Evolutionary conservation across 1,139 yeast species (phyloP).

Genomic region (Pichia sp.): DNA sequence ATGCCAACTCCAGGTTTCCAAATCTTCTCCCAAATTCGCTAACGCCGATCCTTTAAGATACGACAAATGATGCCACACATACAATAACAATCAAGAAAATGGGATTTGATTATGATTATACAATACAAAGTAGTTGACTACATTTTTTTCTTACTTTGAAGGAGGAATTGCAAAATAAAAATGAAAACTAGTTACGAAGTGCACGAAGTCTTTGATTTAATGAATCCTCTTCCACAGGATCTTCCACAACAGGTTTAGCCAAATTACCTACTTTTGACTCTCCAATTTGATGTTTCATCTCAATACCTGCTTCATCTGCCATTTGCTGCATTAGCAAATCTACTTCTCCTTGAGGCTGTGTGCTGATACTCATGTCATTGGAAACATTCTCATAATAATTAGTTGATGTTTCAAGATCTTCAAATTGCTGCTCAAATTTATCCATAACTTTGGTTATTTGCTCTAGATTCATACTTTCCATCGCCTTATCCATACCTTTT

Average conservation of each 20-base stretch:
- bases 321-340: conserved; percentile 86
- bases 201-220: conserved; percentile 87
- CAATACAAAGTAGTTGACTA: too few relatives aligned
- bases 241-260: conserved; percentile 22
- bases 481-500: conserved; percentile 92
- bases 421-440: conserved; percentile 92
- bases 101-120: too few relatives aligned
- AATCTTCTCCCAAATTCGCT: too few relatives aligned
- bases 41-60: too few relatives aligned
- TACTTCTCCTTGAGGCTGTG: conserved; percentile 93
- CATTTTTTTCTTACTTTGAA: too few relatives aligned
- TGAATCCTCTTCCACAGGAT: conserved; percentile 57
- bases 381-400: conserved; percentile 91
- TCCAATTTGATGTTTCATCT: conserved; percentile 64
- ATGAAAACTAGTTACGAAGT: conserved; percentile 42
- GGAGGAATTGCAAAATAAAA: too few relatives aligned
- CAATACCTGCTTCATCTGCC: conserved; percentile 97
- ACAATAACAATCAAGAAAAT: too few relatives aligned
- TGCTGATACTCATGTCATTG: conserved; percentile 76
- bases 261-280: conserved; percentile 32
- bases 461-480: conserved; percentile 93
- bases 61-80: too few relatives aligned
- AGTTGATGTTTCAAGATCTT: conserved; percentile 89
- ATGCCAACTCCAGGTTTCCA: too few relatives aligned
- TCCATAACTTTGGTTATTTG: conserved; percentile 93